Evolutionary conservation across 2,329 filamentous ascomycete genomes (phyloP).

Genomic region (Teratosphaeria pseudoeucalypti): DNA sequence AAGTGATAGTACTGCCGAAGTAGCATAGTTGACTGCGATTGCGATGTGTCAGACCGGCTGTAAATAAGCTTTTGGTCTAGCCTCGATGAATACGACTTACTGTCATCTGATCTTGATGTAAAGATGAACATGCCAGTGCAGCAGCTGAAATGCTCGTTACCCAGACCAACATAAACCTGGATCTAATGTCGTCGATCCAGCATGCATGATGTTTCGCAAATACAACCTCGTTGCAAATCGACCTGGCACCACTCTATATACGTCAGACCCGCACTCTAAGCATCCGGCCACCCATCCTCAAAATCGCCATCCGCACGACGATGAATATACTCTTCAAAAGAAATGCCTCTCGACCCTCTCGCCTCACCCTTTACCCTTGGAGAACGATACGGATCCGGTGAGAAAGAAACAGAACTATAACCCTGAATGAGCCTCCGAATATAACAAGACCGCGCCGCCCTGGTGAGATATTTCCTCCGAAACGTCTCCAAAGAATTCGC

Average conservation of each 20-base stretch:
- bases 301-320: neutral
- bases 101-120: no score
- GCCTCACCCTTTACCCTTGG: neutral
- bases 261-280: neutral
- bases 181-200: no score
- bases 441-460: slow-evolving; percentile 21
- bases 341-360: neutral
- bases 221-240: neutral
- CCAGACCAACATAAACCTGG: no score
- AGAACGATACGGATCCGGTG: neutral
- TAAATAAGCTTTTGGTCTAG: neutral
- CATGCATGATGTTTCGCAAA: no score
- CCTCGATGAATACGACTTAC: no score
- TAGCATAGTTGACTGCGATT: neutral
- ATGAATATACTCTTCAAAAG: neutral
- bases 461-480: slow-evolving; percentile 19
- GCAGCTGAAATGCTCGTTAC: no score
- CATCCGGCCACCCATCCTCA: neutral
- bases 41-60: neutral
- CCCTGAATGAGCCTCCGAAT: slow-evolving; percentile 22
- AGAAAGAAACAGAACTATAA: slow-evolving; percentile 11
- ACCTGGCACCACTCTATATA: neutral
- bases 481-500: slow-evolving; percentile 19
- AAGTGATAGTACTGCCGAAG: neutral
- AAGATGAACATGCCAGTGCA: no score